Evolutionary conservation across 2,329 filamentous ascomycete species (phyloP).

Genomic region (Grosmannia serpens): DNA sequence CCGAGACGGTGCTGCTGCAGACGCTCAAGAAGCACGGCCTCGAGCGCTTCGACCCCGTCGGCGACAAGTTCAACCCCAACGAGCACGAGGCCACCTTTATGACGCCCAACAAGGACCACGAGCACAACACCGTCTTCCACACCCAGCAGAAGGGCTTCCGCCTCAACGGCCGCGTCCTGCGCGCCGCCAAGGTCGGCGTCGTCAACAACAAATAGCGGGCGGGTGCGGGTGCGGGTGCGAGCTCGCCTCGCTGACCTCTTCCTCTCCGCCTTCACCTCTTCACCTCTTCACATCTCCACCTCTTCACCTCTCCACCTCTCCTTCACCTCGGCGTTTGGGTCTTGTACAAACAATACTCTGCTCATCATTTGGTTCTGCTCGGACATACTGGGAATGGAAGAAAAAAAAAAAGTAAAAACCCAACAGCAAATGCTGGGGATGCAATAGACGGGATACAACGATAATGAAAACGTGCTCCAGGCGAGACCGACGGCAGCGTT

Average conservation of each 20-base stretch:
- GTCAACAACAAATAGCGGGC: slow-evolving; percentile 60
- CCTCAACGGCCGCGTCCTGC: slow-evolving; percentile 79
- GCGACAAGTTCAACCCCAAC: slow-evolving; percentile 91
- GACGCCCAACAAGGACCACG: slow-evolving; percentile 75
- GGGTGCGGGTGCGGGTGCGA: too few relatives aligned
- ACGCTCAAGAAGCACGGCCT: slow-evolving; percentile 92
- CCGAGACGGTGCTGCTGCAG: slow-evolving; percentile 73
- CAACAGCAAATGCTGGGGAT: neutral
- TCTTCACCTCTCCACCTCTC: neutral
- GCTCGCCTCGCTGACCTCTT: too few relatives aligned
- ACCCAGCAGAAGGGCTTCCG: slow-evolving; percentile 94
- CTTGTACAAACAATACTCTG: slow-evolving; percentile 10
- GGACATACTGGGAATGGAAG: too few relatives aligned
- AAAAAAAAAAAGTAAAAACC: neutral
- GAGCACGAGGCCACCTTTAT: slow-evolving; percentile 95
- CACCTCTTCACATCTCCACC: neutral
- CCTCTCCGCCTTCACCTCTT: neutral
- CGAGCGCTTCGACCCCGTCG: slow-evolving; percentile 72
- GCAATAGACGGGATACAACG: too few relatives aligned
- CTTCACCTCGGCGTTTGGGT: slow-evolving; percentile 9
- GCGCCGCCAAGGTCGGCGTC: slow-evolving; percentile 91
- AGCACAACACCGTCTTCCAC: slow-evolving; percentile 81
- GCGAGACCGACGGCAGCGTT: too few relatives aligned
- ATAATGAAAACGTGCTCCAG: too few relatives aligned
- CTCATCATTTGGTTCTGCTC: slow-evolving; percentile 8